Conservation (phyloP, 306 rosid species). For the Benincasa hispida region DNA sequence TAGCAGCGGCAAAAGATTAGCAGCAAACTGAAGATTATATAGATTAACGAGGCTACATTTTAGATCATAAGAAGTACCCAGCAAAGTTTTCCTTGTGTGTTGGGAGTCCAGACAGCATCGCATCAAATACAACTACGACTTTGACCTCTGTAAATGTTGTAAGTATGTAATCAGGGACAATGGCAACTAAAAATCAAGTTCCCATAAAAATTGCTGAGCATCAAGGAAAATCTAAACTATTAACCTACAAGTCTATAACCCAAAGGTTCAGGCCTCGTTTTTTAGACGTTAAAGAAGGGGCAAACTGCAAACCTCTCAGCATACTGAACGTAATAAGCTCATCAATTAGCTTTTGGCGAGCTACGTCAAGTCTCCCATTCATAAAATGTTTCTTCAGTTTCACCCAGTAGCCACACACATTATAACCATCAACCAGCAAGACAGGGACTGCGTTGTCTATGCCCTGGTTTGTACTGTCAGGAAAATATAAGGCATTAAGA, state of each 20-base stretch:
- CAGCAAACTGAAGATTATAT: background rate
- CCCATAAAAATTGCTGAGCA: background rate
- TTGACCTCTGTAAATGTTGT: slow-evolving; percentile 57
- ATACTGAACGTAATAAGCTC: slow-evolving; percentile 68
- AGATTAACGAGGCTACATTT: background rate
- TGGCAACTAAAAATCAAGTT: background rate
- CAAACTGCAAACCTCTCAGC: slow-evolving; percentile 54
- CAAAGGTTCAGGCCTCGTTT: background rate
- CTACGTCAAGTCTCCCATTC: slow-evolving; percentile 58
- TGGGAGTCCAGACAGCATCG: slow-evolving; percentile 88
- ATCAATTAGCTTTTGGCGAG: slow-evolving; percentile 76
- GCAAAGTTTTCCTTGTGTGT: slow-evolving; percentile 57
- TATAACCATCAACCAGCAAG: slow-evolving; percentile 87
- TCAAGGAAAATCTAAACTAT: background rate
- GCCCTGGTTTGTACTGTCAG: slow-evolving; percentile 64
- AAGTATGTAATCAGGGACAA: slow-evolving; percentile 4
- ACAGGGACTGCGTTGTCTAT: slow-evolving; percentile 60
- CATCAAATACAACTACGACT: slow-evolving; percentile 85
- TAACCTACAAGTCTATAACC: background rate
- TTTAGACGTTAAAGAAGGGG: background rate
- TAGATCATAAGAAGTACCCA: slow-evolving; percentile 43
- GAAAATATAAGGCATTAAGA: slow-evolving; percentile 7
- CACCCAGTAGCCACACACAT: slow-evolving; percentile 87
- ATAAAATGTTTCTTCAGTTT: slow-evolving; percentile 77
- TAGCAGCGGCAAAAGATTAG: background rate